Percentiles rank a stretch among this genome's conserved stretches.
phyloP scores from a whole-genome alignment of 2,329 filamentous ascomycete genomes.

The Pseudonectria foliicola region DNA sequence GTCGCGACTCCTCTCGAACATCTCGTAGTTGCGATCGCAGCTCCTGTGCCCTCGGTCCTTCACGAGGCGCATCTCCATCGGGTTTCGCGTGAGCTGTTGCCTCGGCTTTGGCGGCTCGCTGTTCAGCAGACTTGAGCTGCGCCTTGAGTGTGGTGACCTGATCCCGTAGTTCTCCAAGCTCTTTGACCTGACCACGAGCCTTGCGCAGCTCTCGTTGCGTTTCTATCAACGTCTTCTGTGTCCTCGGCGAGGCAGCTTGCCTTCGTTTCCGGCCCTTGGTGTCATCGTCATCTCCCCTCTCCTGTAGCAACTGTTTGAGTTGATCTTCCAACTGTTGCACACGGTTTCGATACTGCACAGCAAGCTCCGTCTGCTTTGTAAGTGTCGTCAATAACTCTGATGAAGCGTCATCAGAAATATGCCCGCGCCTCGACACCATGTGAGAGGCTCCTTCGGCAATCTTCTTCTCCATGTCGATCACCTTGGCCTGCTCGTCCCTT shows the following conservation, averaged over 20 bases:
- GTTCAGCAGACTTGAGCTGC: constrained; percentile 42
- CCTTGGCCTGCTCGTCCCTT: constrained; percentile 59
- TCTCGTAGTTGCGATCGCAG: constrained; percentile 37
- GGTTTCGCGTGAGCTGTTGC: constrained; percentile 24
- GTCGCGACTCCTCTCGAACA: constrained; percentile 35
- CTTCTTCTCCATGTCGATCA: constrained; percentile 55
- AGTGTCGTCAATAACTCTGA: constrained; percentile 46
- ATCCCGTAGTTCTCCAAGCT: constrained; percentile 43
- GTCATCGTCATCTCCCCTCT: constrained; percentile 27
- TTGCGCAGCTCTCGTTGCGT: constrained; percentile 47
- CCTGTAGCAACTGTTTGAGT: constrained; percentile 34
- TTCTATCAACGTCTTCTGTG: constrained; percentile 45
- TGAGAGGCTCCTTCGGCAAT: constrained; percentile 54
- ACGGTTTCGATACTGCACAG: constrained; percentile 50
- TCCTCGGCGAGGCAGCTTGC: constrained; percentile 39
- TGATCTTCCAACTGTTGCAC: constrained; percentile 51
- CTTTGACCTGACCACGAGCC: constrained; percentile 46
- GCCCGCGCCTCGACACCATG: constrained; percentile 31
- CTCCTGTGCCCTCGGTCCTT: constrained; percentile 26
- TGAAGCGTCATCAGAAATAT: constrained; percentile 35
- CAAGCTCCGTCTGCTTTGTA: constrained; percentile 49
- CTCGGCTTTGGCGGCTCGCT: constrained; percentile 32
- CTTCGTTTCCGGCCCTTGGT: constrained; percentile 27
- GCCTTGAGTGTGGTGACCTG: constrained; percentile 47
- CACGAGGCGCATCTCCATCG: constrained; percentile 13